Base-by-base conservation (phyloP, 2,329 filamentous ascomycete species). In the Fusarium keratoplasticum region DNA sequence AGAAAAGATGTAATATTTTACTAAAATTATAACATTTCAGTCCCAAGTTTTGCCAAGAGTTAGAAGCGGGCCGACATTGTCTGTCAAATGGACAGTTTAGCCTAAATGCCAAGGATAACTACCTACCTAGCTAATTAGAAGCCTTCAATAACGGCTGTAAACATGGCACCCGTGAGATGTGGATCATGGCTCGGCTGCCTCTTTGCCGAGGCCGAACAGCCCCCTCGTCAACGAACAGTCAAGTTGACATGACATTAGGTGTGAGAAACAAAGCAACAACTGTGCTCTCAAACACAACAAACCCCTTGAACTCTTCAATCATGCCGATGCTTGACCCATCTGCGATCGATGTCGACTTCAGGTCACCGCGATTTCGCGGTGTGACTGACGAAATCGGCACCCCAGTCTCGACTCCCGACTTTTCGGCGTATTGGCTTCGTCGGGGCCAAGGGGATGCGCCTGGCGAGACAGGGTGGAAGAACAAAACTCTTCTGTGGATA, bases 401-500 rank as follows among this genome's bases (percentile, higher is more conserved):
- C 14, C 52, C n/a, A 16, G 52, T 36, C 31, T 57, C 13, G 31
- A 57, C 52, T 8, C 18, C 29, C 13, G 31, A 57, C 13, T 57
- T 57, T 35, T 36, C 31, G 16, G 52, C 52, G 5, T 57, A 57
- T 35, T 57, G 52, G 52, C 52, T 57, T 14, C 52, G 52, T 22
- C 35, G 29, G 20, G n/a, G 52, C 47, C 25, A 31, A 33, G 9
- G 13, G 52, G 29, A 33, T 33, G 13, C 20, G 31, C n/a, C 52
- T 16, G 13, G 31, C 22, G 52, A 57, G 31, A 25, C 8, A 22
- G 52, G n/a, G 18, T 16, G 13, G 18, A 29, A 54, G 60, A 55
- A 33, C 20, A 64, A 64, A n/a, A 64, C 61, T n/a, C 61, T 64
- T 8, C 47, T 64, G 2, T 64, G 61, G 61, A 64, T 64, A 14